A percentile compares a stretch with the other conserved stretches of the same genome.
Conservation (phyloP, 768 basidiomycete species). For the Cyathus striatus region DNA sequence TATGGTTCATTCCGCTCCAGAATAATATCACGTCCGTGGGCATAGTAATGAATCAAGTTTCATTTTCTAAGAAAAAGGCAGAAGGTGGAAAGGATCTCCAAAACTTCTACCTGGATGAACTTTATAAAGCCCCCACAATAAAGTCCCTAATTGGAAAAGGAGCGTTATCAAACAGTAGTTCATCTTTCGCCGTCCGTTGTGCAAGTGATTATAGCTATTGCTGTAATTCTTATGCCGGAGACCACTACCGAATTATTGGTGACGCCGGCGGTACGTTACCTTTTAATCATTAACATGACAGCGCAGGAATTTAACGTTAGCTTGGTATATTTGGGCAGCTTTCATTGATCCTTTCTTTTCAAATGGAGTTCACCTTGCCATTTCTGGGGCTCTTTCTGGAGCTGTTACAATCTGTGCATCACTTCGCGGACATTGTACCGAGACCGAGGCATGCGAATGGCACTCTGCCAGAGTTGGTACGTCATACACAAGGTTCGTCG, state of each 20-base stretch:
- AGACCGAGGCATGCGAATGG: conserved; percentile 23
- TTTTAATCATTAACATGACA: neutral
- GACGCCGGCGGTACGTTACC: conserved; percentile 33
- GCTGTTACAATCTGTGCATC: conserved; percentile 31
- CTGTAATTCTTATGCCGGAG: conserved; percentile 26
- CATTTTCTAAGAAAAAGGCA: conserved; percentile 6
- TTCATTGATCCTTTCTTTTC: conserved; percentile 46
- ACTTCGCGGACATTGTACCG: conserved; percentile 22
- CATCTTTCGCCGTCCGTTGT: conserved; percentile 13
- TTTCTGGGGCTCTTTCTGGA: conserved; percentile 32
- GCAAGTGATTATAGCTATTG: conserved; percentile 33
- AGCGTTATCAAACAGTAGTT: conserved; percentile 20
- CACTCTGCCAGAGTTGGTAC: conserved; percentile 28
- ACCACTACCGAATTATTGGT: conserved; percentile 29
- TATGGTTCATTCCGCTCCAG: conserved; percentile 52
- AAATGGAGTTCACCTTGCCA: conserved; percentile 36
- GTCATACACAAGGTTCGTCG: conserved; percentile 26
- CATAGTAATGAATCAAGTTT: conserved; percentile 36
- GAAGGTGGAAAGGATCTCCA: conserved; percentile 13
- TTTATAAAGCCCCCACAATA: conserved; percentile 27
- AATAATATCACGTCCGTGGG: conserved; percentile 46
- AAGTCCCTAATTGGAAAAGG: conserved; percentile 21
- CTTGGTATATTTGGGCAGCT: conserved; percentile 17
- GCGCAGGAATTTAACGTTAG: neutral
- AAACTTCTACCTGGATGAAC: conserved; percentile 31